Evolutionary conservation across 2,329 filamentous ascomycete genomes (phyloP).

Genomic region (Hypoxylon sp.): DNA sequence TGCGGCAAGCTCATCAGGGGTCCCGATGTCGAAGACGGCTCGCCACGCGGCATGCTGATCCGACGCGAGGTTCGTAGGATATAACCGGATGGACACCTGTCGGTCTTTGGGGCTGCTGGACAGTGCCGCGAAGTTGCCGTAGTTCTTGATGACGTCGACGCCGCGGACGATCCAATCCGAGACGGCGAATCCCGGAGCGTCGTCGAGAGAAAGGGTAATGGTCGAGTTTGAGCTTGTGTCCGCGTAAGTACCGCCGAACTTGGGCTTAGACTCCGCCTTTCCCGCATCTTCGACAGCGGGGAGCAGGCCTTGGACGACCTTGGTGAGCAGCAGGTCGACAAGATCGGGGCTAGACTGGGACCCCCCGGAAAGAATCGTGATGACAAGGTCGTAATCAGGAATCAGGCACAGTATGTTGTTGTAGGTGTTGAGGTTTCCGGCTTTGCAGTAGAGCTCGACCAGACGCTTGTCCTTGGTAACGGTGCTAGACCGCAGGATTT

Average conservation of each 20-base stretch:
- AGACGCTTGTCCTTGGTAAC: constrained; percentile 43
- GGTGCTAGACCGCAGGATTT: constrained; percentile 45
- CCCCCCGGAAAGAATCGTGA: constrained; percentile 41
- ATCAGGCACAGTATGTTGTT: constrained; percentile 45
- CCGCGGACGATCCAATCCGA: constrained; percentile 51
- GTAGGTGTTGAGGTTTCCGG: constrained; percentile 45
- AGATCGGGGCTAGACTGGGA: constrained; percentile 35
- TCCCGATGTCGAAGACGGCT: constrained; percentile 35
- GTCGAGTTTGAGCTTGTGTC: constrained; percentile 51
- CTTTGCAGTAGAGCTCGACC: constrained; percentile 48
- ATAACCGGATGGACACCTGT: constrained; percentile 35
- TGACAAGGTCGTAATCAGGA: constrained; percentile 46
- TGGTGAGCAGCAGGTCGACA: constrained; percentile 36
- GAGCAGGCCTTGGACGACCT: constrained; percentile 47
- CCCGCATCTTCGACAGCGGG: constrained; percentile 54
- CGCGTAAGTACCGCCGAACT: constrained; percentile 50
- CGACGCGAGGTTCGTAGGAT: constrained; percentile 38
- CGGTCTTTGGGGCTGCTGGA: constrained; percentile 25
- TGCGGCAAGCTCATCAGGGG: constrained; percentile 29
- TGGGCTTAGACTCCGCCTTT: constrained; percentile 45
- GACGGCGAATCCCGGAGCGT: constrained; percentile 51
- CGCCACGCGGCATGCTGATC: constrained; percentile 34
- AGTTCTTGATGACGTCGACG: constrained; percentile 50
- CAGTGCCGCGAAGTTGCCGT: constrained; percentile 35
- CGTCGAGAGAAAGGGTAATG: constrained; percentile 50